These are phyloP conservation scores for Capsella bursapastoris DNA, from an alignment of 345 rosid species.

Conservation along the genomic window DNA sequence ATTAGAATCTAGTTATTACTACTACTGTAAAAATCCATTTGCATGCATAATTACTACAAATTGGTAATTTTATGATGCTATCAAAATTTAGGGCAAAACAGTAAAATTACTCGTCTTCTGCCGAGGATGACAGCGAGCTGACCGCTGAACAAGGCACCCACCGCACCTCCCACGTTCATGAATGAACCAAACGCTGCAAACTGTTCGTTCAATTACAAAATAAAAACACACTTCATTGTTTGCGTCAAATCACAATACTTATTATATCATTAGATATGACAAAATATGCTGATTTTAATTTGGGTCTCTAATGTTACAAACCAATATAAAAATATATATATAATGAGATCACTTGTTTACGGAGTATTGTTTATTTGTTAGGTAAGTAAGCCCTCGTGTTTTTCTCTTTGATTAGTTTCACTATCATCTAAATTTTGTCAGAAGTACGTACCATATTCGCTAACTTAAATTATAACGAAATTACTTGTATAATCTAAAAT, in stretches of 20 bases:
- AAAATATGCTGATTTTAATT: not conserved
- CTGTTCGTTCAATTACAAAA: not conserved
- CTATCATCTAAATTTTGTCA: not conserved
- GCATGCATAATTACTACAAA: not conserved
- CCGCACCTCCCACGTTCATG: slow-evolving; percentile 43
- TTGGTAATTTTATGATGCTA: not conserved
- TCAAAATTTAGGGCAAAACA: not conserved
- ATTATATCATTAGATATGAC: too few species aligned
- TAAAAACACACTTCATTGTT: too few species aligned
- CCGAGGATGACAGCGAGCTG: slow-evolving; percentile 41
- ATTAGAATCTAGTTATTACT: not conserved
- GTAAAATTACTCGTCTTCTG: slow-evolving; percentile 38
- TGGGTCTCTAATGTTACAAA: too few species aligned
- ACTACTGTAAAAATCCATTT: not conserved
- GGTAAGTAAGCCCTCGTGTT: not conserved
- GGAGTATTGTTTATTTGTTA: not conserved
- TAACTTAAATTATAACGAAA: not conserved
- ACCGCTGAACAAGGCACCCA: slow-evolving; percentile 47
- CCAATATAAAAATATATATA: too few species aligned
- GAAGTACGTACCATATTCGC: not conserved
- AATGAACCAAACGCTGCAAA: slow-evolving; percentile 44
- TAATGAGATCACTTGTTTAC: too few species aligned
- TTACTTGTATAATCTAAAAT: not conserved
- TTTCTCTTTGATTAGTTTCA: not conserved
- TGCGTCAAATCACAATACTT: too few species aligned